Percentiles rank a stretch among this genome's conserved stretches.
Conservation (phyloP, 2,329 filamentous ascomycete species). For the Clarireedia homoeocarpa region DNA sequence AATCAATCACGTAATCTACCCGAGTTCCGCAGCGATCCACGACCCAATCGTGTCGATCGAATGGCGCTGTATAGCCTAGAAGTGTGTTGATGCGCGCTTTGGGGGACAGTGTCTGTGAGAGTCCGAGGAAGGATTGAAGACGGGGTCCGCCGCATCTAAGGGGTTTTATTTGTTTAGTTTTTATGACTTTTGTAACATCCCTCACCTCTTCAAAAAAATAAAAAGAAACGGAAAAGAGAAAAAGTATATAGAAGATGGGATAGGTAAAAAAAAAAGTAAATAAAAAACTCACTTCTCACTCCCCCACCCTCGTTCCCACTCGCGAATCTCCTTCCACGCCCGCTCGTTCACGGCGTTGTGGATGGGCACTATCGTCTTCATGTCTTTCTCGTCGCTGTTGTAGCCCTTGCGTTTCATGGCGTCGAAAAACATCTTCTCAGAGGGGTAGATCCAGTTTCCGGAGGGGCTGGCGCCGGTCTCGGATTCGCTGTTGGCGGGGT, state of each 20-base stretch:
- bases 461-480: conserved; percentile 62
- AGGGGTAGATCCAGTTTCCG: conserved; percentile 97
- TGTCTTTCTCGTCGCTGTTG: conserved; percentile 62
- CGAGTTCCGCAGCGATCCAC: conserved; percentile 81
- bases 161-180: too few species aligned
- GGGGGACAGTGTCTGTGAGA: conserved; percentile 63
- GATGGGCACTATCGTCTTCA: conserved; percentile 89
- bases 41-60: conserved; percentile 96
- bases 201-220: not conserved
- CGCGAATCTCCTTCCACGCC: conserved; percentile 85
- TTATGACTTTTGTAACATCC: too few species aligned
- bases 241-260: not conserved
- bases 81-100: conserved; percentile 74
- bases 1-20: conserved; percentile 96
- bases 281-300: conserved; percentile 45
- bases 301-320: conserved; percentile 71
- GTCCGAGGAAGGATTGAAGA: conserved; percentile 75
- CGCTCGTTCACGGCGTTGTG: conserved; percentile 98
- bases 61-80: conserved; percentile 83
- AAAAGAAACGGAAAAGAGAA: not conserved
- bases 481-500: conserved; percentile 65
- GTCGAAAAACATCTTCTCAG: conserved; percentile 95
- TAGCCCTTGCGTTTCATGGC: conserved; percentile 89
- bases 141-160: conserved; percentile 65
- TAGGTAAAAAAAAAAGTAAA: not conserved